phyloP scores from a whole-genome alignment of 192 early-diverging fungal genomes.

The Podochytrium sp. region DNA sequence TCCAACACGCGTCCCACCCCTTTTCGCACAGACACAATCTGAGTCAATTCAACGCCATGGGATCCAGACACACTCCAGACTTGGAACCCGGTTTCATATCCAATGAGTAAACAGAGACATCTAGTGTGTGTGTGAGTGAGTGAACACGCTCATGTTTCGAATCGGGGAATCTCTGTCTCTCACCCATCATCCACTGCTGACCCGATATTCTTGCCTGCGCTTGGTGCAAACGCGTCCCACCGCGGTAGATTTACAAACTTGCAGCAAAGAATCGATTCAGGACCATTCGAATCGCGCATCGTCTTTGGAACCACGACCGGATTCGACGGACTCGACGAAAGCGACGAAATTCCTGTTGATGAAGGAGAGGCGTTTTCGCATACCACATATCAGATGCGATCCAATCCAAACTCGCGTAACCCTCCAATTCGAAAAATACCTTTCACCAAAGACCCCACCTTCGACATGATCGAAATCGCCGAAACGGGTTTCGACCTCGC shows the following conservation, averaged over 20 bases:
- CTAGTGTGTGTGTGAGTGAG: constrained; percentile 8
- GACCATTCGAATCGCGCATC: neutral
- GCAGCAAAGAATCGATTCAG: neutral
- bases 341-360: neutral
- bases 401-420: too few relatives aligned
- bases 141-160: too few relatives aligned
- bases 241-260: neutral
- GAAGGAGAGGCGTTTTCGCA: neutral
- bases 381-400: too few relatives aligned
- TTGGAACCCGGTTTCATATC: constrained; percentile 76
- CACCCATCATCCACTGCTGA: neutral
- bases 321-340: neutral
- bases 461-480: neutral
- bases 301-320: neutral
- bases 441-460: constrained; percentile 21
- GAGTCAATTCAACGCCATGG: constrained; percentile 64
- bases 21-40: constrained; percentile 55
- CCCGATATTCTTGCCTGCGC: neutral
- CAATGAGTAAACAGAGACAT: constrained; percentile 62
- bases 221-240: neutral
- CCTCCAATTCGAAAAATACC: too few relatives aligned
- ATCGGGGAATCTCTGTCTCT: neutral
- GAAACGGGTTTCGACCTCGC: neutral
- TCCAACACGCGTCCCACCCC: constrained; percentile 50
- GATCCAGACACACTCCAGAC: constrained; percentile 75